These are phyloP conservation scores for Xylaria longipes DNA, from an alignment of 495 filamentous ascomycete genomes.

Conservation along the genomic window DNA sequence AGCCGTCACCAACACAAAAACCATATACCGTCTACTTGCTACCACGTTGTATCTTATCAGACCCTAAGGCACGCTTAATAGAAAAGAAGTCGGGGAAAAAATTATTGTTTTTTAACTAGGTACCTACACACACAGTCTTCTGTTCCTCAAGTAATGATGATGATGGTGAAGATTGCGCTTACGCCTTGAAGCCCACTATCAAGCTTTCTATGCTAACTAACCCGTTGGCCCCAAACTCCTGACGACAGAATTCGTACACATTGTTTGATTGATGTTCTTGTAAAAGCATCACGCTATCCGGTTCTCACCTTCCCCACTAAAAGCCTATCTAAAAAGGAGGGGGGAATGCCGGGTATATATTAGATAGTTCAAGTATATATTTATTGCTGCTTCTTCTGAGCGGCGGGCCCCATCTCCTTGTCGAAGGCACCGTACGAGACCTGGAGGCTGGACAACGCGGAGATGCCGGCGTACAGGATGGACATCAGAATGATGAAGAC, in stretches of 20 bases:
- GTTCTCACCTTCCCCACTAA: background rate
- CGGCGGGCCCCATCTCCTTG: slow-evolving; percentile 87
- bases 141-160: slow-evolving; percentile 18
- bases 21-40: background rate
- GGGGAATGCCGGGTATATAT: background rate
- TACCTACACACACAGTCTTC: slow-evolving; percentile 37
- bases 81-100: too few species aligned
- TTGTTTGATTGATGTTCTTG: slow-evolving; percentile 28
- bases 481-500: slow-evolving; percentile 66
- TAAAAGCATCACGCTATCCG: slow-evolving; percentile 3
- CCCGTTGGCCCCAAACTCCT: slow-evolving; percentile 37
- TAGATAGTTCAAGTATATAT: background rate
- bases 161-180: slow-evolving; percentile 20
- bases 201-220: slow-evolving; percentile 36
- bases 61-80: too few species aligned
- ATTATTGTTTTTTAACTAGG: too few species aligned
- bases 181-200: slow-evolving; percentile 25
- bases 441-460: slow-evolving; percentile 76
- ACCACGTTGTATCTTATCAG: background rate
- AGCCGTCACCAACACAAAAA: background rate
- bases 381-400: slow-evolving; percentile 83
- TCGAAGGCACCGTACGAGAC: slow-evolving; percentile 94
- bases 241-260: slow-evolving; percentile 37
- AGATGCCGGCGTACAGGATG: slow-evolving; percentile 79
- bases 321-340: background rate